Percentiles rank a stretch among this genome's conserved stretches.
Conservation (phyloP, 1,139 yeast species). For the Protomyces inundatus region DNA sequence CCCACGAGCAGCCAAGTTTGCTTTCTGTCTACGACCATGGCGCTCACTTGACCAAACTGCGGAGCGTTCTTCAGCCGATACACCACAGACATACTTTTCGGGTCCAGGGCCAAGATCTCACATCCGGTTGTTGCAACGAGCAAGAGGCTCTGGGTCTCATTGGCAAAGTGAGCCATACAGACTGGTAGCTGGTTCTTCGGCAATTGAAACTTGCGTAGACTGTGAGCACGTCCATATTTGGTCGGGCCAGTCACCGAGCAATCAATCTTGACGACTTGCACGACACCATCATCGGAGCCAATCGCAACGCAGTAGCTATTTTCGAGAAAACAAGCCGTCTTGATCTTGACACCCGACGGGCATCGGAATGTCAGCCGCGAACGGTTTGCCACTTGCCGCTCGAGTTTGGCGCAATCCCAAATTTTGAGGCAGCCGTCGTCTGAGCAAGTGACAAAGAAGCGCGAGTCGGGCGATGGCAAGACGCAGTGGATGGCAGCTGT, state of each 20-base stretch:
- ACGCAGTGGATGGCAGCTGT: slow-evolving; percentile 51
- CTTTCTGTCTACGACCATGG: slow-evolving; percentile 54
- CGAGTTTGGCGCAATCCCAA: slow-evolving; percentile 71
- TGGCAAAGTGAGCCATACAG: slow-evolving; percentile 41
- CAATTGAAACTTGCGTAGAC: slow-evolving; percentile 46
- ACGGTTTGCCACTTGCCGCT: slow-evolving; percentile 57
- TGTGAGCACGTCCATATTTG: slow-evolving; percentile 40
- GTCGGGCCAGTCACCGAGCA: slow-evolving; percentile 42
- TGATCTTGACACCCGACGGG: slow-evolving; percentile 35
- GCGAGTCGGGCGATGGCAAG: slow-evolving; percentile 54
- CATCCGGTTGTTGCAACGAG: slow-evolving; percentile 53
- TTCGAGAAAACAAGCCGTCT: slow-evolving; percentile 47
- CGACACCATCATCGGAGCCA: slow-evolving; percentile 58
- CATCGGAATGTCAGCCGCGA: slow-evolving; percentile 44
- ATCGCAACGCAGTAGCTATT: slow-evolving; percentile 64
- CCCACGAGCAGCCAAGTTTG: slow-evolving; percentile 67
- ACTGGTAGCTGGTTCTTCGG: slow-evolving; percentile 45
- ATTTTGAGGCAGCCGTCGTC: slow-evolving; percentile 75
- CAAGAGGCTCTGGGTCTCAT: slow-evolving; percentile 34
- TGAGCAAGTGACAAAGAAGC: slow-evolving; percentile 72
- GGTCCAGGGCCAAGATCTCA: slow-evolving; percentile 53
- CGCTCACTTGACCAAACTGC: slow-evolving; percentile 59
- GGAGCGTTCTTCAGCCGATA: slow-evolving; percentile 52
- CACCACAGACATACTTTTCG: slow-evolving; percentile 51
- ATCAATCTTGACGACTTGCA: slow-evolving; percentile 57